A percentile compares a stretch with the other conserved stretches of the same genome.
Conservation (phyloP, 2,329 filamentous ascomycete genomes). For the Podosphaera fusca region DNA sequence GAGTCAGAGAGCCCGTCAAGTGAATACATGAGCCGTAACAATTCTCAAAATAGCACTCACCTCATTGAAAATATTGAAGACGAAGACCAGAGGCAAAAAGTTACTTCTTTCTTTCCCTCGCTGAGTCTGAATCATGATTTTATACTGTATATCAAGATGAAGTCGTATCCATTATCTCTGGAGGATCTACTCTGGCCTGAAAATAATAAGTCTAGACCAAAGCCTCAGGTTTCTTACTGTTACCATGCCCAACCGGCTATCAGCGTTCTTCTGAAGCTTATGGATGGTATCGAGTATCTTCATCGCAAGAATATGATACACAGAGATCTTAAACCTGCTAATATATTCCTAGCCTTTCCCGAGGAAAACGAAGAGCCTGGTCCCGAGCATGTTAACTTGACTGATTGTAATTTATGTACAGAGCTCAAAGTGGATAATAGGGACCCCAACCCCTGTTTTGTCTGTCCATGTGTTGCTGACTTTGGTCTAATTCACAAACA, state of each 20-base stretch:
- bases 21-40: too few relatives aligned
- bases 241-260: conserved; percentile 36
- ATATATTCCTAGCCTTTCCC: conserved; percentile 37
- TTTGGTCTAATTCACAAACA: conserved; percentile 28
- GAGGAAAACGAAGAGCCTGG: conserved; percentile 14
- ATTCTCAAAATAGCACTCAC: too few relatives aligned
- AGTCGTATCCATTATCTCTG: conserved; percentile 35
- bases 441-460: conserved; percentile 13
- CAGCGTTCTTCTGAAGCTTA: conserved; percentile 31
- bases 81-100: too few relatives aligned
- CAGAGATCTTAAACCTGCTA: conserved; percentile 44
- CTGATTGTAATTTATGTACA: conserved; percentile 7
- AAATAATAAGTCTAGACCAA: conserved; percentile 1
- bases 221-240: conserved; percentile 25
- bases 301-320: conserved; percentile 38
- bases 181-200: conserved; percentile 29
- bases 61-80: too few relatives aligned
- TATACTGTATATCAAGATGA: conserved; percentile 15
- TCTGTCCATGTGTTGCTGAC: conserved; percentile 40
- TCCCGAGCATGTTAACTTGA: conserved; percentile 23
- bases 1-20: too few relatives aligned
- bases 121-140: too few relatives aligned
- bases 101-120: too few relatives aligned
- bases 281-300: conserved; percentile 41
- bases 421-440: too few relatives aligned